phyloP scores from a whole-genome alignment of 148 eudicot genomes.

The Talinum fruticosum region DNA sequence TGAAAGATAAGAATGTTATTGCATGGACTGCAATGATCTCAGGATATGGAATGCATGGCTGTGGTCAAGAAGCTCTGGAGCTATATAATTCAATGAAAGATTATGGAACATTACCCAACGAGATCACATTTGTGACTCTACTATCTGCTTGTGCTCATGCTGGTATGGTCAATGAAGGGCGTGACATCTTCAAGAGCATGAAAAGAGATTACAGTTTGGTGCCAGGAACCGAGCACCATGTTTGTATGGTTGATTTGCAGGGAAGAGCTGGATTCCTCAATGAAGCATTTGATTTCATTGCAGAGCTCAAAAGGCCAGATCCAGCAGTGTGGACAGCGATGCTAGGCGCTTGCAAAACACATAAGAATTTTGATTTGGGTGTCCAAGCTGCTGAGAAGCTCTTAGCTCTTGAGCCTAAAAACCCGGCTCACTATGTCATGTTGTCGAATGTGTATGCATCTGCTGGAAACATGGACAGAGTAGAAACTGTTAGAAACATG shows the following conservation, averaged over 20 bases:
- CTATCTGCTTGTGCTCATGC: constrained; percentile 62
- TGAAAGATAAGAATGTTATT: constrained; percentile 40
- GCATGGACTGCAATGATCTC: constrained; percentile 60
- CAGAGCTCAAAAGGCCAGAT: constrained; percentile 31
- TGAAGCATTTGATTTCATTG: constrained; percentile 41
- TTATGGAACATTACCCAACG: constrained; percentile 39
- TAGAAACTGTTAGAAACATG: constrained; percentile 39
- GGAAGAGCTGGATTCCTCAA: constrained; percentile 62
- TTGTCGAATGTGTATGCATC: constrained; percentile 54
- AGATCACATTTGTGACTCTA: constrained; percentile 48
- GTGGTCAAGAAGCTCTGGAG: constrained; percentile 55
- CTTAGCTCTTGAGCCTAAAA: constrained; percentile 48
- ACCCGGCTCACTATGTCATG: constrained; percentile 51
- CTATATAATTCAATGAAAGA: constrained; percentile 42
- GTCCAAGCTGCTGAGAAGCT: constrained; percentile 54
- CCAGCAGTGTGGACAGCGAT: constrained; percentile 56
- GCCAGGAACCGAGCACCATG: constrained; percentile 52
- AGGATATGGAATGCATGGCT: constrained; percentile 48
- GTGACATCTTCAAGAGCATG: constrained; percentile 38
- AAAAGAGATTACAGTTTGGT: constrained; percentile 29
- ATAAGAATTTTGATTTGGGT: constrained; percentile 46
- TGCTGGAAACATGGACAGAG: constrained; percentile 59
- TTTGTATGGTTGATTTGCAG: constrained; percentile 61
- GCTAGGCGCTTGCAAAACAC: constrained; percentile 68
- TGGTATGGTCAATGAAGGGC: constrained; percentile 56